Evolutionary conservation across 371 early-diverging fungal species (phyloP).

Genomic region (Nematocida sp.): DNA sequence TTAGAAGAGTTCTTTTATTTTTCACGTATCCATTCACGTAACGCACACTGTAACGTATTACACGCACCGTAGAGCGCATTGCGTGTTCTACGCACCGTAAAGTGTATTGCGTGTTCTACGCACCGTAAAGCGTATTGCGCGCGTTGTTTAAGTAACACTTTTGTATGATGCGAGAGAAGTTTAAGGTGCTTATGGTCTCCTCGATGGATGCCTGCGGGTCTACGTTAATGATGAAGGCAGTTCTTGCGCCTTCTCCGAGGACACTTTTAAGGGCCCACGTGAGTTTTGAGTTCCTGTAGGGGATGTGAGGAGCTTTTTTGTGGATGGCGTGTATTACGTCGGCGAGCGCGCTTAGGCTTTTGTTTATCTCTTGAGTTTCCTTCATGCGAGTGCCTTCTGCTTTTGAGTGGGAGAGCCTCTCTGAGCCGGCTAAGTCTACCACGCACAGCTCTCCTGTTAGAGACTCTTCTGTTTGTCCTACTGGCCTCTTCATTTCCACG

Average conservation of each 20-base stretch:
- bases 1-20: too few species aligned
- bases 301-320: conserved; percentile 75
- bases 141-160: conserved; percentile 22
- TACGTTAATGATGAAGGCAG: conserved; percentile 94
- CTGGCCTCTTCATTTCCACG: conserved; percentile 72
- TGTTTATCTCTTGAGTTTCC: conserved; percentile 93
- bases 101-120: too few species aligned
- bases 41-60: too few species aligned
- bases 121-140: too few species aligned
- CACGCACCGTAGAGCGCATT: too few species aligned
- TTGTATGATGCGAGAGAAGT: conserved; percentile 33
- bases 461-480: conserved; percentile 68
- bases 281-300: conserved; percentile 90
- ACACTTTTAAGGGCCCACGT: conserved; percentile 84
- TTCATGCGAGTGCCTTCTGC: conserved; percentile 81
- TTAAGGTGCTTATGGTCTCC: conserved; percentile 17
- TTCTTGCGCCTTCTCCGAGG: conserved; percentile 80
- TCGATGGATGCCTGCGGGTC: conserved; percentile 17
- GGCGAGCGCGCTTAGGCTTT: conserved; percentile 78
- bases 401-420: conserved; percentile 79
- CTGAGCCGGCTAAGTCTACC: conserved; percentile 98
- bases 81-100: too few species aligned
- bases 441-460: conserved; percentile 76
- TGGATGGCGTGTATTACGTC: conserved; percentile 82
- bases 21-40: too few species aligned